phyloP scores from a whole-genome alignment of 768 basidiomycete genomes.

The Naganishia onofrii region DNA sequence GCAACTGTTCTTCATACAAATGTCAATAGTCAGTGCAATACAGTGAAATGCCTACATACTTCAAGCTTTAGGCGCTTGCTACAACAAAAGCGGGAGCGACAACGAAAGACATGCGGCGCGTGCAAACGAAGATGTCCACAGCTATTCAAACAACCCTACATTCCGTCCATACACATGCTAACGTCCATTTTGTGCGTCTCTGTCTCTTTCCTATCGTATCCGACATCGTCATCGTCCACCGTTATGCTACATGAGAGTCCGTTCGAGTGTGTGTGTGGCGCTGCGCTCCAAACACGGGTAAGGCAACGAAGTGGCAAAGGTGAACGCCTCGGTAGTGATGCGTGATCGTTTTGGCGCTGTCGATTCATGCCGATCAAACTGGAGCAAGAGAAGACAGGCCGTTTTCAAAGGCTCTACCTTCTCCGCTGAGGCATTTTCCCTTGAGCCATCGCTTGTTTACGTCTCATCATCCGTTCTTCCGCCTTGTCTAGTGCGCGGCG shows the following conservation, averaged over 20 bases:
- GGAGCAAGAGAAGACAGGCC: background rate
- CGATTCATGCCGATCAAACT: constrained; percentile 6
- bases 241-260: constrained; percentile 5
- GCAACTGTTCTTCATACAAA: too few relatives aligned
- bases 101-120: background rate
- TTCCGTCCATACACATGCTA: background rate
- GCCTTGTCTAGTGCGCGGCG: background rate
- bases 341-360: background rate
- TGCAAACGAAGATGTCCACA: background rate
- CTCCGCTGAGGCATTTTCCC: constrained; percentile 1
- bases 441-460: background rate
- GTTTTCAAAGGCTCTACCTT: background rate
- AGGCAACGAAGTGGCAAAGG: background rate
- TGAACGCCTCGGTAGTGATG: constrained; percentile 11
- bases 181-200: background rate
- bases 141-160: background rate
- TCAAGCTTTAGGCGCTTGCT: too few relatives aligned
- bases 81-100: too few relatives aligned
- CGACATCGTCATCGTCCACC: background rate
- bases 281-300: too few relatives aligned
- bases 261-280: background rate
- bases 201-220: background rate
- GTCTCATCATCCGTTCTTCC: background rate
- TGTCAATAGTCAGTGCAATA: too few relatives aligned
- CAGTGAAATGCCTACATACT: too few relatives aligned